Base-by-base conservation (phyloP, 148 eudicot genomes). In the Amaranthus palmeri region DNA sequence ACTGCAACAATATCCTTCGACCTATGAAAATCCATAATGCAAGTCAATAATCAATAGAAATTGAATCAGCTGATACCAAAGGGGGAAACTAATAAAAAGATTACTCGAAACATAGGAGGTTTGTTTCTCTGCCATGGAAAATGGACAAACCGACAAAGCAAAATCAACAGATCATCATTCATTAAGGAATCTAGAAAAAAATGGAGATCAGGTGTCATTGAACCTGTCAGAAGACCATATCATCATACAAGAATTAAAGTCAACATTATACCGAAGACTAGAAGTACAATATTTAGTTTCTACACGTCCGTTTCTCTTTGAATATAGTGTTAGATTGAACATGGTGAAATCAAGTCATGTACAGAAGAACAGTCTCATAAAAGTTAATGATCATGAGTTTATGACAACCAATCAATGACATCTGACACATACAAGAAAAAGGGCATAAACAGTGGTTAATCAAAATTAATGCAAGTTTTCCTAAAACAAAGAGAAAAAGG, bases 1-100 rank as follows among this genome's bases (percentile, higher is more conserved):
- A 91, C 82, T 93, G 97, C 74, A 93, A 71, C 60, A 93, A 81
- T 78, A 91, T 86, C 82, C 96, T 88, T 14, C 97, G 92, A 78
- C 88, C 98, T 93, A 87, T 70, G 71, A 71, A 66, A 66, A 69
- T 10, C 49, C 77, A 81, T n/a, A 47, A 54, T 63, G 56, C 56
- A 70, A 70, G 50, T 48, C 47, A 67, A 18, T 46, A 65, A 67
- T 43, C n/a, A 61, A 57, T 63, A 47, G 15, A 6, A n/a, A 17
- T 63, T n/a, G n/a, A 52, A 4, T 17, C 12, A 61, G 18, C n/a
- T 45, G 69, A 73, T 45, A 67, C 4, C 13, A 72, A n/a, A 46
- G 5, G 51, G 52, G 4, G 49, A 40, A 17, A 17, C 47, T 46
- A n/a, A 12, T 11, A 58, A 13, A 47, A 0, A 57, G 11, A 3